Evolutionary conservation across 2,329 filamentous ascomycete species (phyloP), one percentile per base, ranked within the genome.

Genomic region (Berkeleyomyces rouxiae): DNA sequence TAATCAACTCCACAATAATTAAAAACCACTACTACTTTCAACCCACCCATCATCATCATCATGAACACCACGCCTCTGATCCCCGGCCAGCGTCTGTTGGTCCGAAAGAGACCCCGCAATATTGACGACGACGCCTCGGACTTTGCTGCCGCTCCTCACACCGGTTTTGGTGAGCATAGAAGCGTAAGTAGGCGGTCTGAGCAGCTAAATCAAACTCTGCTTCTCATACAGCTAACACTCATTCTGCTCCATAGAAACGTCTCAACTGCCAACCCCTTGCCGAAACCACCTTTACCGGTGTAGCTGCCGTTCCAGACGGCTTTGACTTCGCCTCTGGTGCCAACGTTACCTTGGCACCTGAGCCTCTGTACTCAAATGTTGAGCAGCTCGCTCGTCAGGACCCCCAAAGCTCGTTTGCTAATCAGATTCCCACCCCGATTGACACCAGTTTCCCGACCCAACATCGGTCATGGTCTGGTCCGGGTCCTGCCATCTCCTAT

Each of bases 371-470:
- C 49, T 63, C 64, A 63, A 61, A 67, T 67, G 37, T 64, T 65
- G 62, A 68, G 67, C 58, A 66, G 67, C 16, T 58, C 33, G 39
- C 44, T 11, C 57, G 59, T 23, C 63, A 62, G 16, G 53, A 23
- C 4, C 31, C 39, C 7, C 49, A 42, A 40, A 42, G 47, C 53
- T 36, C 72, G 5, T 39, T 46, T 55, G 73, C 73, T 23, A 75
- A 76, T 63, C 79, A 80, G 58, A 77, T 83, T 70, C 80, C 81
- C 2, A 83, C 81, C 1, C 81, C 81, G 1, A 82, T 83, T n/a
- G 77, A 82, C 66, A 78, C 78, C 65, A 80, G 72, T 59, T 83
- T 83, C 68, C 79, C 83, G 68, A 73, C 81, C 33, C 51, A 55
- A 31, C 75, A 78, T 63, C 39, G 39, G 6, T 55, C 37, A 6